phyloP scores from a whole-genome alignment of 1,139 yeast species.

The Chernovozyma sophiae-reginae region DNA sequence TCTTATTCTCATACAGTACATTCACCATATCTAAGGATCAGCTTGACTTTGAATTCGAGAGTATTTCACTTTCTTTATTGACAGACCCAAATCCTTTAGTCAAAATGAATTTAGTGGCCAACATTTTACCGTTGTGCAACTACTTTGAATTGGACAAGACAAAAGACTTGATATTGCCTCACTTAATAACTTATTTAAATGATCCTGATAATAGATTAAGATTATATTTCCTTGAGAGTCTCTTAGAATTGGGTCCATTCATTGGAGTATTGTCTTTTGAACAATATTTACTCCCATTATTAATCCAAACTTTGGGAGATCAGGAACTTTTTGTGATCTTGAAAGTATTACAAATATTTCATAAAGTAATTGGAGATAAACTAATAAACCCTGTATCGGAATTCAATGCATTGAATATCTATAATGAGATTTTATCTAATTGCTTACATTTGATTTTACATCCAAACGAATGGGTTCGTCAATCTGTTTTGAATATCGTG shows the following conservation, averaged over 20 bases:
- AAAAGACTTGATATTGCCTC: slow-evolving; percentile 84
- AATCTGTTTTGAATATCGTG: slow-evolving; percentile 59
- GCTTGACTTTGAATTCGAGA: slow-evolving; percentile 51
- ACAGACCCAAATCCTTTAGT: slow-evolving; percentile 69
- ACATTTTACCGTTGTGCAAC: slow-evolving; percentile 71
- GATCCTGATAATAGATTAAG: slow-evolving; percentile 69
- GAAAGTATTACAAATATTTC: slow-evolving; percentile 66
- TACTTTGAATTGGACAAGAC: slow-evolving; percentile 86
- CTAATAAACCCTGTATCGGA: slow-evolving; percentile 36
- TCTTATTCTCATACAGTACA: slow-evolving; percentile 13
- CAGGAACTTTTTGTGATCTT: slow-evolving; percentile 79
- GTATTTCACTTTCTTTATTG: slow-evolving; percentile 57
- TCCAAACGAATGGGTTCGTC: slow-evolving; percentile 86
- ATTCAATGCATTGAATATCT: slow-evolving; percentile 39
- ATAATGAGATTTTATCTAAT: slow-evolving; percentile 31
- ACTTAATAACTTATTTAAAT: slow-evolving; percentile 84
- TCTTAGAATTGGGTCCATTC: slow-evolving; percentile 73
- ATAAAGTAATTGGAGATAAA: slow-evolving; percentile 26
- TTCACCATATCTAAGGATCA: slow-evolving; percentile 25
- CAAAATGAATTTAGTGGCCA: slow-evolving; percentile 61
- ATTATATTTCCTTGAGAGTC: slow-evolving; percentile 67
- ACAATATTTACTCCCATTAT: slow-evolving; percentile 79
- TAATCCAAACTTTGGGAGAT: slow-evolving; percentile 79
- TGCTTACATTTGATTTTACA: slow-evolving; percentile 51
- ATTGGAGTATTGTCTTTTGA: slow-evolving; percentile 82